These are phyloP conservation scores for Penicillium argentinense DNA, from an alignment of 495 filamentous ascomycete genomes.

Conservation along the genomic window DNA sequence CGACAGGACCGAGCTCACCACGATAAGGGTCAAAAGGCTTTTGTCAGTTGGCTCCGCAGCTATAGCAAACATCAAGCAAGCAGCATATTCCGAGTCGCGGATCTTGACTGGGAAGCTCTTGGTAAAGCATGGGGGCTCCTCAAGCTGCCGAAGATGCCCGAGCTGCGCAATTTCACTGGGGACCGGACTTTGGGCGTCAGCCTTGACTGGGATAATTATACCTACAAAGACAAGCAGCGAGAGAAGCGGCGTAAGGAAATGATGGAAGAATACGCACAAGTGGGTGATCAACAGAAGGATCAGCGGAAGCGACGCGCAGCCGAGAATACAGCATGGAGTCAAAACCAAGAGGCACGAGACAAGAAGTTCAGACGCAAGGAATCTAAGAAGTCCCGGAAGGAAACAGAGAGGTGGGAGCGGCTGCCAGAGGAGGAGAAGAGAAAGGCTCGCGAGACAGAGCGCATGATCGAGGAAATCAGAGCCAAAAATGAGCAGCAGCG, in stretches of 20 bases:
- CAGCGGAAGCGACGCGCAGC: slow-evolving; percentile 40
- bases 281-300: slow-evolving; percentile 28
- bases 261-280: slow-evolving; percentile 43
- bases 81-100: slow-evolving; percentile 83
- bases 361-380: slow-evolving; percentile 66
- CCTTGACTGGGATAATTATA: slow-evolving; percentile 59
- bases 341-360: slow-evolving; percentile 70
- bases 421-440: slow-evolving; percentile 74
- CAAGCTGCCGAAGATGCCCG: slow-evolving; percentile 91
- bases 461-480: slow-evolving; percentile 71
- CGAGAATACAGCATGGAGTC: slow-evolving; percentile 76
- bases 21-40: slow-evolving; percentile 85
- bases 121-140: slow-evolving; percentile 82
- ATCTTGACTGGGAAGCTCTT: slow-evolving; percentile 81
- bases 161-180: slow-evolving; percentile 67
- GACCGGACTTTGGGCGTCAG: slow-evolving; percentile 62
- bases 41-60: slow-evolving; percentile 87
- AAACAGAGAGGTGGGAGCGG: slow-evolving; percentile 63
- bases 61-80: slow-evolving; percentile 89
- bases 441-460: slow-evolving; percentile 67
- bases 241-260: slow-evolving; percentile 68
- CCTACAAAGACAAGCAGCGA: slow-evolving; percentile 75
- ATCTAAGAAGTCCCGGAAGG: slow-evolving; percentile 69
- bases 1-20: slow-evolving; percentile 75
- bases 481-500: slow-evolving; percentile 49